These are phyloP conservation scores for Tricholoma saponaceum DNA, from an alignment of 768 basidiomycete genomes.

Conservation along the genomic window DNA sequence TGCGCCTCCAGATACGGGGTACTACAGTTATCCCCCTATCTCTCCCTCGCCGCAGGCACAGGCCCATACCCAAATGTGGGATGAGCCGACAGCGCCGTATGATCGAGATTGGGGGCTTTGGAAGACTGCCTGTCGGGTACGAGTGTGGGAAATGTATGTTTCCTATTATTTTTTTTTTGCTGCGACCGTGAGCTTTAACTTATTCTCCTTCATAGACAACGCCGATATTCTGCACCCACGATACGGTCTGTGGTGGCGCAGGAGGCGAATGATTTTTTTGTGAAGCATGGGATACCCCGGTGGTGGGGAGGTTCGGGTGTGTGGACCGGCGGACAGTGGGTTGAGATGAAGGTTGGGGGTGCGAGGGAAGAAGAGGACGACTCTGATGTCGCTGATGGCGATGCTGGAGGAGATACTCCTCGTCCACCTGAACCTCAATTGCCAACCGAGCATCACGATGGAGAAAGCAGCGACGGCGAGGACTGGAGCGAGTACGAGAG, in stretches of 20 bases:
- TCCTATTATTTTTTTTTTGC: not conserved
- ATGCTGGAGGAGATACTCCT: too few species aligned
- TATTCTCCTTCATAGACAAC: conserved; percentile 8
- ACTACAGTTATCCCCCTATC: not conserved
- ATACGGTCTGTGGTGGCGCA: conserved; percentile 20
- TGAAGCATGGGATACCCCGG: conserved; percentile 13
- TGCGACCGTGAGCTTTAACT: too few species aligned
- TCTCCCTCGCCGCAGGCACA: not conserved
- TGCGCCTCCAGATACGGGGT: not conserved
- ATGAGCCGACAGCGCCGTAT: conserved; percentile 2
- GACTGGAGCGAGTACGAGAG: conserved; percentile 22
- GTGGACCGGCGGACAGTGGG: not conserved
- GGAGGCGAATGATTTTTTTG: conserved; percentile 19
- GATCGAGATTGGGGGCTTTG: conserved; percentile 10
- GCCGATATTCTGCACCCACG: conserved; percentile 14
- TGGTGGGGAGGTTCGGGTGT: not conserved
- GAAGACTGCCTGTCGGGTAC: conserved; percentile 17
- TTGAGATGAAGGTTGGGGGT: not conserved
- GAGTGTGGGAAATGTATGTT: conserved; percentile 18
- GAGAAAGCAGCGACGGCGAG: conserved; percentile 5
- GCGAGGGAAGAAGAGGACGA: not conserved
- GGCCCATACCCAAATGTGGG: not conserved
- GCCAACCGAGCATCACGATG: not conserved
- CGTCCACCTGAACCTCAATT: too few species aligned
- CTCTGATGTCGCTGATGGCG: too few species aligned